These are phyloP conservation scores for Beauveria asiatica DNA, from an alignment of 2,329 filamentous ascomycete genomes.

Conservation along the genomic window DNA sequence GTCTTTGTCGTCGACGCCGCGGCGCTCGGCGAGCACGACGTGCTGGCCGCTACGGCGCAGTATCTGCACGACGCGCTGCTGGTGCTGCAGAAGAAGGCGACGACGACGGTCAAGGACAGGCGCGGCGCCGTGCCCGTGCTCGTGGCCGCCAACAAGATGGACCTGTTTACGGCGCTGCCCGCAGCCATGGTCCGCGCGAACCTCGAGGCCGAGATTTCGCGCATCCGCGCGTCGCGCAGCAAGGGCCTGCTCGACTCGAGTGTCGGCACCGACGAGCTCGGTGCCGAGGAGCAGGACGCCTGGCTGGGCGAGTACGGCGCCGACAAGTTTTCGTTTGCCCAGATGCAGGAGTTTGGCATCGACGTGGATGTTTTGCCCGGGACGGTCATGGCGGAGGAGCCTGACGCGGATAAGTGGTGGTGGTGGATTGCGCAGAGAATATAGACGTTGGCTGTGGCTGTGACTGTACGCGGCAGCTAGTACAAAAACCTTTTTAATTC, in stretches of 20 bases:
- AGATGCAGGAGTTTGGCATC: constrained; percentile 77
- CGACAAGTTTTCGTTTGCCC: constrained; percentile 67
- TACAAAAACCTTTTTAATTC: no score
- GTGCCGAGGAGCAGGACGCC: constrained; percentile 65
- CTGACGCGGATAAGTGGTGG: constrained; percentile 80
- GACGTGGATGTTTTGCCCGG: constrained; percentile 71
- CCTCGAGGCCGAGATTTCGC: constrained; percentile 73
- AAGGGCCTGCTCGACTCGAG: constrained; percentile 79
- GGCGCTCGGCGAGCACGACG: constrained; percentile 49
- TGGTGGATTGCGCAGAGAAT: constrained; percentile 76
- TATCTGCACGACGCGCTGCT: constrained; percentile 91
- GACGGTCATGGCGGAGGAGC: constrained; percentile 55
- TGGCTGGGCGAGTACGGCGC: constrained; percentile 78
- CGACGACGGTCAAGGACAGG: constrained; percentile 28
- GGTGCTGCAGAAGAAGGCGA: constrained; percentile 64
- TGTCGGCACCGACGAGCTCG: constrained; percentile 54
- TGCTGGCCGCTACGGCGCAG: constrained; percentile 63
- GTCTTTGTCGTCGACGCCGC: constrained; percentile 87
- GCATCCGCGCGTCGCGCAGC: constrained; percentile 66
- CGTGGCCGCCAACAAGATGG: constrained; percentile 88
- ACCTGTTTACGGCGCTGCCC: constrained; percentile 88
- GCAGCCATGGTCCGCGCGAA: constrained; percentile 63
- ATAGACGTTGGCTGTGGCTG: constrained; percentile 27
- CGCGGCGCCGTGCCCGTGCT: constrained; percentile 56
- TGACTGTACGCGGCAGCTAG: no score